Percentiles rank a stretch among this genome's conserved stretches.
Evolutionary conservation across 2,329 filamentous ascomycete genomes (phyloP).

Genomic region (Scedosporium boydii): DNA sequence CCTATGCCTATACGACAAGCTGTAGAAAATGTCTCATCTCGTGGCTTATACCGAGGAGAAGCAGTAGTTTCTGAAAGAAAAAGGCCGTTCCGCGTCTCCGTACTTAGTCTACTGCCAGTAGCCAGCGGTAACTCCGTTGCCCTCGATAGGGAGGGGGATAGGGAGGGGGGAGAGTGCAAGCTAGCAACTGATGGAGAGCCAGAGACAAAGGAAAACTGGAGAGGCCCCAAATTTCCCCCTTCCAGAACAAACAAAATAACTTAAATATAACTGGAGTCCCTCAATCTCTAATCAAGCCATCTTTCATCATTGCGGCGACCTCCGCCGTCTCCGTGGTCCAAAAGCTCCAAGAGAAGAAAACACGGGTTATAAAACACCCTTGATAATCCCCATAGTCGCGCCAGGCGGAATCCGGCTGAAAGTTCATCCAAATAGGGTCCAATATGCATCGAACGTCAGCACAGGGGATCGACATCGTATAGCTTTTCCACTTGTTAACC

Average conservation of each 20-base stretch:
- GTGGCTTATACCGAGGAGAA: background rate
- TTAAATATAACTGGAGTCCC: no score
- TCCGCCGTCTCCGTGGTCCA: background rate
- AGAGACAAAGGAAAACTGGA: no score
- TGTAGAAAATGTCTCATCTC: background rate
- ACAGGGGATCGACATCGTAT: background rate
- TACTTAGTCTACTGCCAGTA: no score
- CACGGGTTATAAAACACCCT: background rate
- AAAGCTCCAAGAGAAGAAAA: background rate
- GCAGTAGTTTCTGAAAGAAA: background rate
- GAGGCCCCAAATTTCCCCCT: no score
- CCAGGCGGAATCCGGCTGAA: constrained; percentile 2
- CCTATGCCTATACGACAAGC: background rate
- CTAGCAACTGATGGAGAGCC: no score
- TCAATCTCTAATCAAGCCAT: background rate
- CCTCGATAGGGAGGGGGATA: no score
- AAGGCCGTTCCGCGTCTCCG: background rate
- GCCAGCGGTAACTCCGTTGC: no score
- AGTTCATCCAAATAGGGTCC: constrained; percentile 3
- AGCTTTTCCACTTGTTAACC: background rate
- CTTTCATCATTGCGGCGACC: background rate
- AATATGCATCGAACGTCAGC: background rate
- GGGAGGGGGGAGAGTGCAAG: no score
- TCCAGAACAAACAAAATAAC: no score
- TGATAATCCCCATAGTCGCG: background rate